A percentile compares a stretch with the other conserved stretches of the same genome.
phyloP scores from a whole-genome alignment of 2,329 filamentous ascomycete genomes.

The Huntiella abstrusa region DNA sequence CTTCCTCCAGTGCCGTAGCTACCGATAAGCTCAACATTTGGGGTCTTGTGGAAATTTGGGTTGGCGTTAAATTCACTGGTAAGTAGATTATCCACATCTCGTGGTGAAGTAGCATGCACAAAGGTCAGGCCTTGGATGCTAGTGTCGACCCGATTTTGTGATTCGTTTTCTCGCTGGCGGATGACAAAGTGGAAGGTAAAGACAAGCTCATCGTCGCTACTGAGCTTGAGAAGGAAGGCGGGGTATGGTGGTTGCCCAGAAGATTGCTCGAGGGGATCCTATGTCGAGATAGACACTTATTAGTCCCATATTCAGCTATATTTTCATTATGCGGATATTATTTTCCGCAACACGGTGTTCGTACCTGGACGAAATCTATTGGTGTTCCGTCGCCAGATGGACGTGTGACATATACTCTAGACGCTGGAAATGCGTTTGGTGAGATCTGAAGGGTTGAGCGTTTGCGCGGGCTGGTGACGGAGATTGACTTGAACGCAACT shows the following conservation, averaged over 20 bases:
- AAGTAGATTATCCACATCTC: slow-evolving; percentile 82
- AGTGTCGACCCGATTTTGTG: slow-evolving; percentile 41
- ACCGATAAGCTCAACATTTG: slow-evolving; percentile 88
- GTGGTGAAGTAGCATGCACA: slow-evolving; percentile 67
- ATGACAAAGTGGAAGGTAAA: slow-evolving; percentile 88
- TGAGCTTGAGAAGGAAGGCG: slow-evolving; percentile 63
- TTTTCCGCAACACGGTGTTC: slow-evolving; percentile 14
- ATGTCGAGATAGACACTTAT: slow-evolving; percentile 9
- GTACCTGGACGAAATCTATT: slow-evolving; percentile 83
- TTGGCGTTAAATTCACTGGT: slow-evolving; percentile 93
- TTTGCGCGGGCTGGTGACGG: slow-evolving; percentile 61
- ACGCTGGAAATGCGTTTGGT: slow-evolving; percentile 78
- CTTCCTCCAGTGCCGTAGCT: slow-evolving; percentile 74
- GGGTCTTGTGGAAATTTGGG: slow-evolving; percentile 91
- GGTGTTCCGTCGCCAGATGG: slow-evolving; percentile 54
- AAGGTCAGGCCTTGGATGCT: slow-evolving; percentile 78
- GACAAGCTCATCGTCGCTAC: slow-evolving; percentile 77
- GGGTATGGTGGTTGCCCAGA: slow-evolving; percentile 8
- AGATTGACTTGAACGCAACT: slow-evolving; percentile 79
- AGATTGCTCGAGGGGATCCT: slow-evolving; percentile 1
- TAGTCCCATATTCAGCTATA: slow-evolving; percentile 1
- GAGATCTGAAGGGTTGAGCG: slow-evolving; percentile 58
- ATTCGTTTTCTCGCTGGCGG: slow-evolving; percentile 34
- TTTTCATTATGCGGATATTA: no score
- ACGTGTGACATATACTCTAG: slow-evolving; percentile 53